Base-by-base conservation (phyloP, 192 early-diverging fungal genomes). In the Coemansia javaensis region DNA sequence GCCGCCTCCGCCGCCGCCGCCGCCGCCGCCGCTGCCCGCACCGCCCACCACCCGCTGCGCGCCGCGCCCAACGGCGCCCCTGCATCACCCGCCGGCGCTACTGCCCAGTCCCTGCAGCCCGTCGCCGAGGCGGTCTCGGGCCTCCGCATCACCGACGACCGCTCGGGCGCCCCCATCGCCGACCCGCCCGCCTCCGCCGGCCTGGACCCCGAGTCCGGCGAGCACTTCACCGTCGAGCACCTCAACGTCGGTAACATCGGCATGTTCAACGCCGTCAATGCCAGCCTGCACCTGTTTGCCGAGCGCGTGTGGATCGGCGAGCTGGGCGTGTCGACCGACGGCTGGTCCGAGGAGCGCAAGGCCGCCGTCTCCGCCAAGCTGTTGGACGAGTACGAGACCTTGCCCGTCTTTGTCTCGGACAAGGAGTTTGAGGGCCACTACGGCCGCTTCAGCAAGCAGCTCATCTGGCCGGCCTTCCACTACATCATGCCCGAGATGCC, bases 391-490 rank as follows among this genome's bases (percentile, higher is more conserved):
- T 66, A 85, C 47, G 64, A 85, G 47, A 86, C 82, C 7, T 69
- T 86, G 44, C 86, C 91, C 1, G 91, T 97, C 17, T 89, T 88
- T 72, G 69, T 89, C 20, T 75, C 81, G 16, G 86, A 93, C 49
- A 63, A 77, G 13, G 84, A 92, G 50, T 79, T 91, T 62, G 90
- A 94, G 36, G 91, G 91, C 20, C 92, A 94, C 67, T 97, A 97
- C 58, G 83, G 88, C 48, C 82, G 84, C 59, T 95, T 93, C 48
- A 93, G 94, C 78, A 96, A 96, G 62, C 94, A 97, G 89, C 81
- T 94, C 22, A 79, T 97, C 9, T 97, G 94, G 94, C 92, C 91
- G 9, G 85, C 85, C n/a, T 92, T 97, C 56, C 94, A 97, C 70
- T 97, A 97, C 61, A 86, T 94, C 38, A 75, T 94, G 50, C 85